Percentiles rank a stretch among this genome's conserved stretches.
These are phyloP conservation scores for Hysterium pulicare DNA, from an alignment of 2,329 filamentous ascomycete genomes.

Conservation along the genomic window DNA sequence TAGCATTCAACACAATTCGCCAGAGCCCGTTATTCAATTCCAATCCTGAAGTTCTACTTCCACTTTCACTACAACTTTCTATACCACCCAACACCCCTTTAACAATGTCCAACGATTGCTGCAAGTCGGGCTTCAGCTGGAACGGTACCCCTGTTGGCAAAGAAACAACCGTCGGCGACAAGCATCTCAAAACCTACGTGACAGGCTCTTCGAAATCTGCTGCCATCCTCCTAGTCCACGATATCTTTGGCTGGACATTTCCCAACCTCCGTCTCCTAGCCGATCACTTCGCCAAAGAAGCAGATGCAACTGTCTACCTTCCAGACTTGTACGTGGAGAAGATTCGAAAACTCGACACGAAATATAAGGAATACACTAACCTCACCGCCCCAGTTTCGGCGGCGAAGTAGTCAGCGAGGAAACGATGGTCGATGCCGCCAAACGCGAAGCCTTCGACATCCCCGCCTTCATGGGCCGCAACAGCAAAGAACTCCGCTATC, in stretches of 20 bases:
- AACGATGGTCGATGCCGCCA: slow-evolving; percentile 24
- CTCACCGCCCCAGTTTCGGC: slow-evolving; percentile 18
- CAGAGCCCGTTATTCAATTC: too few species aligned
- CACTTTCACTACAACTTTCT: too few species aligned
- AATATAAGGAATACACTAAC: too few species aligned
- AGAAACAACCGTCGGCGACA: slow-evolving; percentile 27
- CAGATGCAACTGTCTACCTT: slow-evolving; percentile 46
- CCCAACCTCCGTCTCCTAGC: slow-evolving; percentile 46
- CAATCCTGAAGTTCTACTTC: too few species aligned
- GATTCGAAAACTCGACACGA: slow-evolving; percentile 1
- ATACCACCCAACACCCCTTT: too few species aligned
- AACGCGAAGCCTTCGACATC: slow-evolving; percentile 38
- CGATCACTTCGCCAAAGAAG: slow-evolving; percentile 46
- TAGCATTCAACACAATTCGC: too few species aligned
- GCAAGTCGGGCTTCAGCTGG: slow-evolving; percentile 40
- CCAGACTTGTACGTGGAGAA: slow-evolving; percentile 39
- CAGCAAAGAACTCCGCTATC: slow-evolving; percentile 36
- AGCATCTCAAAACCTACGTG: slow-evolving; percentile 38
- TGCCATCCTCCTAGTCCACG: slow-evolving; percentile 44
- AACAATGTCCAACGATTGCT: slow-evolving; percentile 34
- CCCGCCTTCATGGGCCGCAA: slow-evolving; percentile 38
- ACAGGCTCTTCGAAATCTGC: slow-evolving; percentile 44
- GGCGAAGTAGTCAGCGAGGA: slow-evolving; percentile 27
- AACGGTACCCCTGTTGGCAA: slow-evolving; percentile 36
- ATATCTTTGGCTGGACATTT: slow-evolving; percentile 50